Evolutionary conservation across 2,329 filamentous ascomycete species (phyloP).

Genomic region (Colletotrichum scovillei): DNA sequence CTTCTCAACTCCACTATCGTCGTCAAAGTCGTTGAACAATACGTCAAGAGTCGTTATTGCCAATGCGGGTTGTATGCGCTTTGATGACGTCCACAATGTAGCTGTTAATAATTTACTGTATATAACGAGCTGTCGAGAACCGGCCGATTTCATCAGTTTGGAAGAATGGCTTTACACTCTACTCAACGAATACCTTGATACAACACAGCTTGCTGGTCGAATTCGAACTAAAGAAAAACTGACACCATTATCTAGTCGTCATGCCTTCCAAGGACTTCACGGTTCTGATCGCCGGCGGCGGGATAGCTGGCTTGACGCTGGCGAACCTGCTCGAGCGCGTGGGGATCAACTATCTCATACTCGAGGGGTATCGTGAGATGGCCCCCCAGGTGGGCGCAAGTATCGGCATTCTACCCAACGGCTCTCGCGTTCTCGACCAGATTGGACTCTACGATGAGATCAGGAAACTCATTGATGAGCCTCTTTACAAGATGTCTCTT

Average conservation of each 20-base stretch:
- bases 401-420: constrained; percentile 56
- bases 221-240: not conserved
- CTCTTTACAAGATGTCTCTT: not conserved
- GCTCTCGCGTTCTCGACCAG: constrained; percentile 60
- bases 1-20: not conserved
- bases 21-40: too few relatives aligned
- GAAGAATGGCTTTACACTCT: not conserved
- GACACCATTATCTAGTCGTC: not conserved
- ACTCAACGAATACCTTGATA: not conserved
- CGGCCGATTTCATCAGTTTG: not conserved
- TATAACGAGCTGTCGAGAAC: not conserved
- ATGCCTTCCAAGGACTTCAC: constrained; percentile 40
- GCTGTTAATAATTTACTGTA: not conserved
- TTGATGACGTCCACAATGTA: not conserved
- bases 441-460: constrained; percentile 46
- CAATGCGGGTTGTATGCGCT: not conserved
- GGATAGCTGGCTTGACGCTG: constrained; percentile 54
- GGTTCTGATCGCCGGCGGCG: constrained; percentile 61
- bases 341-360: constrained; percentile 59
- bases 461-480: constrained; percentile 6
- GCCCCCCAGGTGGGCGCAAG: constrained; percentile 59
- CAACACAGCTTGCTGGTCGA: not conserved
- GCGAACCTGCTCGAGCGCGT: constrained; percentile 53
- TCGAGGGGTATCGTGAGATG: constrained; percentile 55
- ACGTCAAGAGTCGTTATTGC: not conserved